Percentiles rank a stretch among this genome's conserved stretches.
phyloP scores from a whole-genome alignment of 352 stramenopile genomes.

The Pythium myriotylum region DNA sequence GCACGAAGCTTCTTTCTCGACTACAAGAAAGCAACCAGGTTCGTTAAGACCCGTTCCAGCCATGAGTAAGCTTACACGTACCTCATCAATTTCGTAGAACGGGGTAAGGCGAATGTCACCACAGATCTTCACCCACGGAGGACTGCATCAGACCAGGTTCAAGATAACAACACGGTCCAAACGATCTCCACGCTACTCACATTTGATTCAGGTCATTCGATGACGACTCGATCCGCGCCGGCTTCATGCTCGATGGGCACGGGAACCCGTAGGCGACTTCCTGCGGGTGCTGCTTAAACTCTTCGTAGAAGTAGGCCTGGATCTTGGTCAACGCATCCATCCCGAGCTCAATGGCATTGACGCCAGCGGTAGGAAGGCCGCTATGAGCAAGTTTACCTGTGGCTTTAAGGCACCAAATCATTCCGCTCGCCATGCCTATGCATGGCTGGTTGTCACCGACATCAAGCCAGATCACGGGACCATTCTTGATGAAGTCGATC shows the following conservation, averaged over 20 bases:
- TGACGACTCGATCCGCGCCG: conserved; percentile 80
- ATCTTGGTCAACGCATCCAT: conserved; percentile 87
- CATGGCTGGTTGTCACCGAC: conserved; percentile 92
- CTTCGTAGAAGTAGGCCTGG: conserved; percentile 89
- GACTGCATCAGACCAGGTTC: conserved; percentile 41
- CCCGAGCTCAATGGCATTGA: conserved; percentile 91
- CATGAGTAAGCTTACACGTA: too few relatives aligned
- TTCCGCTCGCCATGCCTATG: conserved; percentile 88
- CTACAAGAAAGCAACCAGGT: too few relatives aligned
- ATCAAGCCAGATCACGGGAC: conserved; percentile 92
- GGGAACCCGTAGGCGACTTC: conserved; percentile 92
- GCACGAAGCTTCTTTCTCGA: conserved; percentile 61
- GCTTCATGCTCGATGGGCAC: conserved; percentile 88
- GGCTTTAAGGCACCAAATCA: conserved; percentile 91
- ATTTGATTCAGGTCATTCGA: conserved; percentile 84
- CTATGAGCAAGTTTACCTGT: conserved; percentile 93
- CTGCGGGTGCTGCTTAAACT: conserved; percentile 80
- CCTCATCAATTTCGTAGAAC: conserved; percentile 92
- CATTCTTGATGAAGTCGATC: conserved; percentile 93
- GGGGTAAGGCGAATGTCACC: conserved; percentile 91
- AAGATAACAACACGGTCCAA: too few relatives aligned
- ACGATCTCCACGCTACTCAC: conserved; percentile 39
- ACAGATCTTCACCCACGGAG: conserved; percentile 87
- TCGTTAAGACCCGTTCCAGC: too few relatives aligned
- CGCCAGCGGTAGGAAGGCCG: conserved; percentile 86